These are phyloP conservation scores for Raffaelea ambrosiae DNA, from an alignment of 2,329 filamentous ascomycete genomes.

Conservation along the genomic window DNA sequence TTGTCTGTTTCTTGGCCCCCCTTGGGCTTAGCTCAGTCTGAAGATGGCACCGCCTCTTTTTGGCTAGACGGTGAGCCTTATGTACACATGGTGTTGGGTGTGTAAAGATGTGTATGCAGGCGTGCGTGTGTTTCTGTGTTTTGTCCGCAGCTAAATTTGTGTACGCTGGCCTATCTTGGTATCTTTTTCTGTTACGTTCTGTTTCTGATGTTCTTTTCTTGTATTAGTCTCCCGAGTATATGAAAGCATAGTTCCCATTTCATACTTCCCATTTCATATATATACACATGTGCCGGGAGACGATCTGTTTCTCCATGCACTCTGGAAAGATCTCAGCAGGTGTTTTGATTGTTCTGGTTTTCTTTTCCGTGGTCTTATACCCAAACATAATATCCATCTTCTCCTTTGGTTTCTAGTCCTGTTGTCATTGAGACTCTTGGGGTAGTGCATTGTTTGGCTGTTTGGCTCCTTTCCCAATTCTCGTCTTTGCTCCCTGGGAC, in stretches of 20 bases:
- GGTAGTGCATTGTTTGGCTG: too few species aligned
- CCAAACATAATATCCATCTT: background rate
- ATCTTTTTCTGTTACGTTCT: constrained; percentile 6
- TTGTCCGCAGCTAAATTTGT: too few species aligned
- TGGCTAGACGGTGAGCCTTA: constrained; percentile 5
- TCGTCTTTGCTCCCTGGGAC: too few species aligned
- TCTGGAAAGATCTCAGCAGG: constrained; percentile 9
- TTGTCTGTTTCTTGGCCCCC: constrained; percentile 1
- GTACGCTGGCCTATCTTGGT: background rate
- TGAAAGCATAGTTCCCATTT: constrained; percentile 14
- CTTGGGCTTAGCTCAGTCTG: constrained; percentile 8
- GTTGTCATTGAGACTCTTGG: constrained; percentile 1
- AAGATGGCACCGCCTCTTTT: constrained; percentile 7
- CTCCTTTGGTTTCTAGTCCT: background rate
- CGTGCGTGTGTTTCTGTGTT: constrained; percentile 1
- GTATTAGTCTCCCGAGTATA: constrained; percentile 12
- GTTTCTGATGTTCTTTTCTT: background rate
- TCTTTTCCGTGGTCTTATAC: background rate
- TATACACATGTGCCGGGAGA: constrained; percentile 12
- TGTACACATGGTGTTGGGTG: background rate
- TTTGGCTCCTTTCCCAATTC: background rate
- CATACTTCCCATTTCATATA: constrained; percentile 9
- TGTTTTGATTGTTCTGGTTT: background rate
- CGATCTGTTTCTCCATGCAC: background rate
- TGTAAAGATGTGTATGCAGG: background rate